Percentiles rank a stretch among this genome's conserved stretches.
Evolutionary conservation across 208 protist species (phyloP).

Genomic region (Vickermania ingenoplastis): DNA sequence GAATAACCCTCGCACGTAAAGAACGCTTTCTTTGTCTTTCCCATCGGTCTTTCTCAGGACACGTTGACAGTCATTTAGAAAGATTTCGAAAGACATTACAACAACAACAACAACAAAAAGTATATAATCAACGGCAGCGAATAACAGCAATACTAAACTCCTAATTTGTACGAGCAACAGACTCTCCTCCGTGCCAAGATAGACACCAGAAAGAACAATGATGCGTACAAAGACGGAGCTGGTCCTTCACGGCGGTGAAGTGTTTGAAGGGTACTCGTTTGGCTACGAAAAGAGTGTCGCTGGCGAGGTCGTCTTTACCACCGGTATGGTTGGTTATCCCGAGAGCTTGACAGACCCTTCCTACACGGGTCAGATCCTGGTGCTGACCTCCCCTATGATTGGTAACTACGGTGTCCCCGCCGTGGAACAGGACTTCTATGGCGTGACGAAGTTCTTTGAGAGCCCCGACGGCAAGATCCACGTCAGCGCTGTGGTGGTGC

Average conservation of each 20-base stretch:
- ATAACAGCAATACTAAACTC: too few species aligned
- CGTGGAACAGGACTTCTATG: conserved; percentile 84
- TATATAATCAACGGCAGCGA: too few species aligned
- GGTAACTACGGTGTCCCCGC: conserved; percentile 96
- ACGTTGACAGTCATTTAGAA: neutral
- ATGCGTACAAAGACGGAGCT: conserved; percentile 57
- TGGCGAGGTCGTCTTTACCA: conserved; percentile 90
- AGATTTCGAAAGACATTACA: neutral
- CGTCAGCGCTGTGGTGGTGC: conserved; percentile 86
- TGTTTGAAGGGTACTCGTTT: conserved; percentile 92
- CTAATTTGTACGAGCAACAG: too few species aligned
- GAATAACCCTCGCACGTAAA: too few species aligned
- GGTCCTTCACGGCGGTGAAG: conserved; percentile 90
- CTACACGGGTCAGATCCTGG: conserved; percentile 97
- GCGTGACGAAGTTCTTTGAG: conserved; percentile 95
- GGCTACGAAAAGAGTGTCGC: conserved; percentile 88
- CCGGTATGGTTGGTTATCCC: conserved; percentile 93
- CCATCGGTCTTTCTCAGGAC: too few species aligned
- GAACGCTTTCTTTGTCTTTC: too few species aligned
- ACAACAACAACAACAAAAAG: conserved; percentile 2
- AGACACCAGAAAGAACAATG: too few species aligned
- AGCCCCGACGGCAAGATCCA: conserved; percentile 84
- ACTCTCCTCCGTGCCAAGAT: too few species aligned
- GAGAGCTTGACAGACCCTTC: conserved; percentile 96
- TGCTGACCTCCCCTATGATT: conserved; percentile 96